Percentiles rank a stretch among this genome's conserved stretches.
Evolutionary conservation across 164 flowering plant species (phyloP).

Genomic region (Kalanchoe fedtschenkoi): DNA sequence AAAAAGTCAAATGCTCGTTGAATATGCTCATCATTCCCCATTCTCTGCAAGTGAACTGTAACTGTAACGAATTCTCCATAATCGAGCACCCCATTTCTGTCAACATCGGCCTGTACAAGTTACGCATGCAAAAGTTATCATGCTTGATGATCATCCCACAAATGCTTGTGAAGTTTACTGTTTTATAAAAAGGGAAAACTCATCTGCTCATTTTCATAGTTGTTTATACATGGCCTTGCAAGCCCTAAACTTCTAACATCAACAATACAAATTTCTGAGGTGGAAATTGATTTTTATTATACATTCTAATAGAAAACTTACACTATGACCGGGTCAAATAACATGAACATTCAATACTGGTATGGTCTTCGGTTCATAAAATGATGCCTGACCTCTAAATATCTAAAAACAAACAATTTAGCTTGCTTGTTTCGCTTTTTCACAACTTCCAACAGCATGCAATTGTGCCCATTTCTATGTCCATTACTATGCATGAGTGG

Average conservation of each 20-base stretch:
- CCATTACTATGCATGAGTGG: neutral
- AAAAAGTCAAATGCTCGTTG: constrained; percentile 82
- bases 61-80: constrained; percentile 97
- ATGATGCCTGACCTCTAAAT: neutral
- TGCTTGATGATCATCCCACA: neutral
- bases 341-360: neutral
- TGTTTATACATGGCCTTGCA: too few species aligned
- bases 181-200: neutral
- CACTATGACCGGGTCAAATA: neutral
- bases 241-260: too few species aligned
- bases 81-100: constrained; percentile 90
- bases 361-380: neutral
- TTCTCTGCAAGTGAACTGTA: constrained; percentile 86
- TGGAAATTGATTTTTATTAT: neutral
- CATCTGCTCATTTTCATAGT: neutral
- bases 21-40: constrained; percentile 94
- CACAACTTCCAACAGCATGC: neutral
- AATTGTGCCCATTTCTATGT: neutral
- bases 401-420: neutral
- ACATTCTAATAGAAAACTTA: neutral
- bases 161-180: neutral
- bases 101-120: constrained; percentile 81
- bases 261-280: neutral
- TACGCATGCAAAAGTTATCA: neutral
- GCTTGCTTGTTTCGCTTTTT: neutral